Base-by-base conservation (phyloP, 805 yeast species). In the Alloascoidea africana region DNA sequence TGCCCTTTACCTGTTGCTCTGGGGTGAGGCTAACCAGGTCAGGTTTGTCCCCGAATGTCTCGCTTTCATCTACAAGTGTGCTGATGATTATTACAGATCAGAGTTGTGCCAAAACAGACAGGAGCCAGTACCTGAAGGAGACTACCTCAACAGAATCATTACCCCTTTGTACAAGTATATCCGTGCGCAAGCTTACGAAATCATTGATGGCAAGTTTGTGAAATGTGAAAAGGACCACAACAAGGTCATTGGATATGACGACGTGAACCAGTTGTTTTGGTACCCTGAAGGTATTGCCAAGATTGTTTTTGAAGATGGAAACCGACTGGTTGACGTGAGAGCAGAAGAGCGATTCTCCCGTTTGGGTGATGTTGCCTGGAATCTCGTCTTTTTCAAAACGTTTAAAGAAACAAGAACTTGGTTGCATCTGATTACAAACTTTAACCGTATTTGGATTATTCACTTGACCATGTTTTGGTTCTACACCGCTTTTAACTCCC, bases 261-360 rank as follows among this genome's bases (percentile, higher is more conserved):
- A 91, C 67, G 94, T 91, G 43, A 91, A 91, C 62, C 99, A 91
- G 68, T 70, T 91, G 50, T 91, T 93, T 65, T 91, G 99, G 99
- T 91, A 93, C 63, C 96, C 97, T 36, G 97, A 93, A 64, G 99
- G 98, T 70, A 82, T 91, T 46, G 78, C 93, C 42, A 79, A 91
- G 62, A 87, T 91, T 50, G 72, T 79, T 37, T 73, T 89, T 51
- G 91, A 81, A 55, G 97, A 91, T 56, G 96, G 95, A 47, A 68
- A 94, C 14, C 77, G 95, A 57, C 67, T 91, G 49, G 83, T 87
- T 38, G 97, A 91, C 50, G 63, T 87, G 50, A 93, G 96, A 27
- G 72, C 76, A 41, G 84, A 76, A 51, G 96, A 91, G 62, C 81
- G 99, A 60, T 93, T 75, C 57, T 68, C 75, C 52, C 75, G 81